These are phyloP conservation scores for Bruguiera hainesii DNA, from an alignment of 441 rosid genomes.

Conservation along the genomic window DNA sequence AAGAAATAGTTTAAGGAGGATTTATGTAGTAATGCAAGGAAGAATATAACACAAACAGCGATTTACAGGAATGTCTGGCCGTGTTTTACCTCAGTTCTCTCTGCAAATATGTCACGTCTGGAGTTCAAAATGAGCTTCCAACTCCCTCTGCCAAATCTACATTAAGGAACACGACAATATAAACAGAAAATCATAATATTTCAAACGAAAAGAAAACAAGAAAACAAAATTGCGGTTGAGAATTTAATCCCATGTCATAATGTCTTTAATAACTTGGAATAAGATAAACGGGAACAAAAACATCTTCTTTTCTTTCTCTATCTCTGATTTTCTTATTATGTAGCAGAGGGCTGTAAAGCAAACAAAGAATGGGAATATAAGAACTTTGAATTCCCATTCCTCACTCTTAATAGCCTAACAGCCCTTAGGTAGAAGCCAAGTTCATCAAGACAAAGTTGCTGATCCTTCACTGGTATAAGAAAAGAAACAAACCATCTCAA, in stretches of 20 bases:
- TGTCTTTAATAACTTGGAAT: too few relatives aligned
- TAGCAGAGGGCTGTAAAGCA: too few relatives aligned
- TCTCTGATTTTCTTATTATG: too few relatives aligned
- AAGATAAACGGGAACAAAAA: too few relatives aligned
- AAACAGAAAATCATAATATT: neutral
- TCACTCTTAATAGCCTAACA: neutral
- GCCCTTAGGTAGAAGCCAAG: neutral
- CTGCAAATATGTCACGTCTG: conserved; percentile 28
- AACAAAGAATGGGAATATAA: too few relatives aligned
- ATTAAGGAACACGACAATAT: neutral
- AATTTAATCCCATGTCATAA: too few relatives aligned
- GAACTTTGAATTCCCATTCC: too few relatives aligned
- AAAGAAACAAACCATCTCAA: neutral
- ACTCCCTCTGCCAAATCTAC: conserved; percentile 43
- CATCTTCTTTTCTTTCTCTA: too few relatives aligned
- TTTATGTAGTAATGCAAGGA: neutral
- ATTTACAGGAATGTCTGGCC: neutral
- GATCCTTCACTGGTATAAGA: neutral
- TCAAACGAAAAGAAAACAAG: neutral
- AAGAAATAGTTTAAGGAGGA: neutral
- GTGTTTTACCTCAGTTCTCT: conserved; percentile 41
- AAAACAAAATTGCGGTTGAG: neutral
- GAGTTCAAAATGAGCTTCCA: conserved; percentile 42
- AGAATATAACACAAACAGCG: neutral
- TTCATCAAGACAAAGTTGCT: neutral